Evolutionary conservation across 495 filamentous ascomycete species (phyloP).

Genomic region (Penicillium robsamsonii): DNA sequence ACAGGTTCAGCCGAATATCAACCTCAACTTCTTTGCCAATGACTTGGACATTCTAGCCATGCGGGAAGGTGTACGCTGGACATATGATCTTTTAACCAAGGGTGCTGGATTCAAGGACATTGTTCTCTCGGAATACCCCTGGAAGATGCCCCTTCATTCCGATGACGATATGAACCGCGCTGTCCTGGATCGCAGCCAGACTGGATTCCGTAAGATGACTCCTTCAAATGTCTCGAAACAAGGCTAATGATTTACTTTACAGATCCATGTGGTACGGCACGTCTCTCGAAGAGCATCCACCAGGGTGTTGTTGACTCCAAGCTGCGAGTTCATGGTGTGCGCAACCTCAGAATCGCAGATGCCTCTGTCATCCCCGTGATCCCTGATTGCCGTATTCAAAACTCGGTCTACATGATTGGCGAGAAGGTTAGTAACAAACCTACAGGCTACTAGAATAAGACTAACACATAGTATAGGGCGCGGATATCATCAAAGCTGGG

Average conservation of each 20-base stretch:
- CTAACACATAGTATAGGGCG: constrained; percentile 19
- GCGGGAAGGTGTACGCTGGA: constrained; percentile 55
- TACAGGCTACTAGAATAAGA: background rate
- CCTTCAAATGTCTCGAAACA: background rate
- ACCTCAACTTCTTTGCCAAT: constrained; percentile 58
- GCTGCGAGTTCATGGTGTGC: constrained; percentile 55
- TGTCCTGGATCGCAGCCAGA: constrained; percentile 57
- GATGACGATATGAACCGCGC: constrained; percentile 56
- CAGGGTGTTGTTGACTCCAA: constrained; percentile 54
- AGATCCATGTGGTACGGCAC: constrained; percentile 54
- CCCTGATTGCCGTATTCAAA: constrained; percentile 42
- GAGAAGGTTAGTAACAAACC: constrained; percentile 44
- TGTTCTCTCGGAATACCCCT: constrained; percentile 54
- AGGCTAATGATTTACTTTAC: background rate
- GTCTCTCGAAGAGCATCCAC: constrained; percentile 50
- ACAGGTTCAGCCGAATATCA: constrained; percentile 54
- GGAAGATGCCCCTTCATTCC: constrained; percentile 55
- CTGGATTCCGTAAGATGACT: constrained; percentile 40
- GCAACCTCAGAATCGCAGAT: constrained; percentile 51
- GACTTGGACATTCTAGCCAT: constrained; percentile 56
- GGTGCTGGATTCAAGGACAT: constrained; percentile 60
- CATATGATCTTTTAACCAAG: constrained; percentile 54
- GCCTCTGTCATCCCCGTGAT: constrained; percentile 39
- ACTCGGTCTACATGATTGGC: constrained; percentile 57
- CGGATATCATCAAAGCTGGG: constrained; percentile 34